phyloP scores from a whole-genome alignment of 192 early-diverging fungal genomes.

The Entomortierella parvispora region DNA sequence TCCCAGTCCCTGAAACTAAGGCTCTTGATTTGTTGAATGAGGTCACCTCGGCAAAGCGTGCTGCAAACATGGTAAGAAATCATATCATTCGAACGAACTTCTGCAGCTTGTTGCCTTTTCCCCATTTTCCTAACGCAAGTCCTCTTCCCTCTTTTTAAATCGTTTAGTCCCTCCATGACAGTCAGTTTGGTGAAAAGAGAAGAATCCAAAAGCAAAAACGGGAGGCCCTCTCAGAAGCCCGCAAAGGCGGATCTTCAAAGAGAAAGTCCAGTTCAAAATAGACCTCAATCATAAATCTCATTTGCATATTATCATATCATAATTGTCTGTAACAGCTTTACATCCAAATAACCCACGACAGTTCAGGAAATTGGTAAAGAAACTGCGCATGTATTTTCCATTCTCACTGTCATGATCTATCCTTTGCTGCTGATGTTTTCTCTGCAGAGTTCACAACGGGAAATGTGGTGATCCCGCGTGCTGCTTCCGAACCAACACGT shows the following conservation, averaged over 20 bases:
- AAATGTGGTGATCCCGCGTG: slow-evolving; percentile 40
- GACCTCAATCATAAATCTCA: too few species aligned
- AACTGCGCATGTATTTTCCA: too few species aligned
- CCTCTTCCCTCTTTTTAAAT: background rate
- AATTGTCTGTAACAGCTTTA: too few species aligned
- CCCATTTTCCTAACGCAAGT: background rate
- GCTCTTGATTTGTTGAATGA: slow-evolving; percentile 87
- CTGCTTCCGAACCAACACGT: slow-evolving; percentile 27
- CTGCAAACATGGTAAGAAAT: slow-evolving; percentile 80
- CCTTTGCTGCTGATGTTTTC: slow-evolving; percentile 2
- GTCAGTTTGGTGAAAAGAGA: slow-evolving; percentile 61
- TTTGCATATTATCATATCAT: too few species aligned
- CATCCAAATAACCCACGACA: too few species aligned
- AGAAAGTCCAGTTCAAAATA: too few species aligned
- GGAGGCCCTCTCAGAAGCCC: slow-evolving; percentile 33
- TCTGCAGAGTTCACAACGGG: background rate
- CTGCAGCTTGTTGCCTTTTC: slow-evolving; percentile 3
- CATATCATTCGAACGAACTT: background rate
- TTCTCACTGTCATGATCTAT: too few species aligned
- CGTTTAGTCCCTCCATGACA: slow-evolving; percentile 59
- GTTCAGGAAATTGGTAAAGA: too few species aligned
- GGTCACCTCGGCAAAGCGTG: slow-evolving; percentile 88
- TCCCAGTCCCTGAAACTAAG: slow-evolving; percentile 79
- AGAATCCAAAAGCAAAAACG: slow-evolving; percentile 72
- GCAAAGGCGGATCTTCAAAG: slow-evolving; percentile 2